phyloP scores from a whole-genome alignment of 495 filamentous ascomycete genomes.

The Talaromyces wortmannii region DNA sequence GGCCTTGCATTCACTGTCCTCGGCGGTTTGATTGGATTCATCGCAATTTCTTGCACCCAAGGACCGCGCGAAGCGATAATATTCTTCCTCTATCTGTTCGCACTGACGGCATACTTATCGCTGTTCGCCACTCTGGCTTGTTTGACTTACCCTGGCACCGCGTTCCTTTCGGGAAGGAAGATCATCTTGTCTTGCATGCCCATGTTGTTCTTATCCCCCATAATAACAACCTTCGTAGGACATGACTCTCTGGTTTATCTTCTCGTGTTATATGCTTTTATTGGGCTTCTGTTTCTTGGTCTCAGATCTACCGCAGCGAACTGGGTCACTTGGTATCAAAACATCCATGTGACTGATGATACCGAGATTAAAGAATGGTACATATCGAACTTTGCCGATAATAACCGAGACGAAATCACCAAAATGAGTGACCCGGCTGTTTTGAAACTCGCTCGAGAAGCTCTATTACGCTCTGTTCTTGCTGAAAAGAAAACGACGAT shows the following conservation, averaged over 20 bases:
- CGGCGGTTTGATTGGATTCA: slow-evolving; percentile 40
- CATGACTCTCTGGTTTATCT: slow-evolving; percentile 43
- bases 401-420: slow-evolving; percentile 28
- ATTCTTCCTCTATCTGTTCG: slow-evolving; percentile 42
- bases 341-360: slow-evolving; percentile 37
- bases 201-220: slow-evolving; percentile 38
- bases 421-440: slow-evolving; percentile 35
- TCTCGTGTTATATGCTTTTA: slow-evolving; percentile 36
- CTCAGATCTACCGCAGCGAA: slow-evolving; percentile 39
- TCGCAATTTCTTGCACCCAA: slow-evolving; percentile 32
- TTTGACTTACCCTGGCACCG: slow-evolving; percentile 48
- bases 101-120: slow-evolving; percentile 44
- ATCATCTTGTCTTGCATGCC: slow-evolving; percentile 37
- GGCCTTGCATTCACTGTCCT: slow-evolving; percentile 48
- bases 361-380: slow-evolving; percentile 45
- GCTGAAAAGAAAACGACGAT: slow-evolving; percentile 34
- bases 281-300: slow-evolving; percentile 33
- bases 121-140: slow-evolving; percentile 45
- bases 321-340: slow-evolving; percentile 45
- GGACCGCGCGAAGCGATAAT: slow-evolving; percentile 35
- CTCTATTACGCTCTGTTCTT: slow-evolving; percentile 35
- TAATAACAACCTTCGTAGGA: slow-evolving; percentile 38
- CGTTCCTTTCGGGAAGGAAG: slow-evolving; percentile 45
- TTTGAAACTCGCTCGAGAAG: slow-evolving; percentile 39
- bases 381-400: slow-evolving; percentile 21